Conservation (phyloP, 2,329 filamentous ascomycete species). For the Ascochyta pisi region DNA sequence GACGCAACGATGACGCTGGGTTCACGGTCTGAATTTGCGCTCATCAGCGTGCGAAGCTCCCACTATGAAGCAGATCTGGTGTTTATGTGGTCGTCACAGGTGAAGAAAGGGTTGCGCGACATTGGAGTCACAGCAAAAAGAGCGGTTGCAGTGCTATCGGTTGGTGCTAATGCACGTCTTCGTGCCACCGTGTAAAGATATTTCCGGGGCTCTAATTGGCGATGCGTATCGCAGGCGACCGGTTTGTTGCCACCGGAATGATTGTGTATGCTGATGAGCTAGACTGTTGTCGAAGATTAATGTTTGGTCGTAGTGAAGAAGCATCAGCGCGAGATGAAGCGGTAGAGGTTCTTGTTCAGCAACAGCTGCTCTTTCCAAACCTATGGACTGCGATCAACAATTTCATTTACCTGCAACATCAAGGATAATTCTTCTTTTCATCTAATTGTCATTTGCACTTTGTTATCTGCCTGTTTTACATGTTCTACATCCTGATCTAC, state of each 20-base stretch:
- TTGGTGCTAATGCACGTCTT: conserved; percentile 8
- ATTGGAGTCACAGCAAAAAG: background rate
- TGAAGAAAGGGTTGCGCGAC: background rate
- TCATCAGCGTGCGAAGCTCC: conserved; percentile 10
- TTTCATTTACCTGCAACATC: background rate
- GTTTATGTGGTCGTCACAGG: background rate
- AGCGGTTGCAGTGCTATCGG: background rate
- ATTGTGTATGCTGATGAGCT: background rate
- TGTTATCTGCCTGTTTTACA: background rate
- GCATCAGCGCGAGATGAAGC: background rate
- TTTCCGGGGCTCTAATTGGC: conserved; percentile 10
- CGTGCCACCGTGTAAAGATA: background rate
- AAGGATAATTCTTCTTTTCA: background rate
- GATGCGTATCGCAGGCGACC: background rate
- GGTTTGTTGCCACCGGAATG: conserved; percentile 10
- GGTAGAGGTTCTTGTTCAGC: background rate
- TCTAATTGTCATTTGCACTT: background rate
- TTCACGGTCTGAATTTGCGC: background rate
- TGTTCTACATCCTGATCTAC: background rate
- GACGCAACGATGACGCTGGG: conserved; percentile 11
- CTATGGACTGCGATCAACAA: background rate
- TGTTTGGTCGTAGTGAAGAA: background rate
- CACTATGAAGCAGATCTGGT: conserved; percentile 2
- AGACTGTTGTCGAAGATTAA: background rate
- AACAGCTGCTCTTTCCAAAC: background rate